Evolutionary conservation across 2,329 filamentous ascomycete species (phyloP), one percentile per base, ranked within the genome.

Genomic region (Paecilomyces formosus): DNA sequence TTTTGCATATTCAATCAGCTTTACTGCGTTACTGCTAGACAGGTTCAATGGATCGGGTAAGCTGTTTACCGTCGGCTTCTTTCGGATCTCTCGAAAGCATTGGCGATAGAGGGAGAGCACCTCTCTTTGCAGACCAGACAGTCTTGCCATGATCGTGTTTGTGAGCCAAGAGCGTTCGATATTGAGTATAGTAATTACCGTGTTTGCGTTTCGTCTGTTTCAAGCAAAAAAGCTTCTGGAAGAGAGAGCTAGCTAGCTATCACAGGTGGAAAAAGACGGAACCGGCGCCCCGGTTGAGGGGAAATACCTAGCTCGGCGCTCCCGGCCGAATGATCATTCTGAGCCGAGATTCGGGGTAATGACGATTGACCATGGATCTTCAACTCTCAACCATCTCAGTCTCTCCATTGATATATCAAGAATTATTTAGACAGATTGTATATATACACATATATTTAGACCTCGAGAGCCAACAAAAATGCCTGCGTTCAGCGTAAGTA

Each of bases 101-200:
- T 86, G 84, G 59, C 93, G 86, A 73, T 97, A 99, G 13, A 99
- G 83, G 33, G 86, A 81, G 55, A 97, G 75, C 3, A 97, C 93
- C 68, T 96, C 91, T 67, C 85, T 88, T 72, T 97, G 93, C n/a
- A 97, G 80, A 35, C 94, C 94, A 7, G 92, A 96, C 26, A 92
- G 79, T 66, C 85, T 65, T 33, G 69, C 67, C 70, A 73, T 73
- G 24, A 26, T 26, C 24, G 24, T 26, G 24, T 26, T 26, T 6
- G 24, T 26, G 24, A 26, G 24, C 24, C 24, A 26, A 26, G 24
- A 26, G 24, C 24, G 24, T 26, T 26, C 24, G 3, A 26, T 26
- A 26, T 26, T 3, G 35, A 39, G 30, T 28, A 26, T 26, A 26
- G 3, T 3, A 13, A 39, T n/a, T 28, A 55, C 6, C 11, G 13